A percentile compares a stretch with the other conserved stretches of the same genome.
Conservation (phyloP, 164 flowering plant genomes). For the Hamamelis virginiana region DNA sequence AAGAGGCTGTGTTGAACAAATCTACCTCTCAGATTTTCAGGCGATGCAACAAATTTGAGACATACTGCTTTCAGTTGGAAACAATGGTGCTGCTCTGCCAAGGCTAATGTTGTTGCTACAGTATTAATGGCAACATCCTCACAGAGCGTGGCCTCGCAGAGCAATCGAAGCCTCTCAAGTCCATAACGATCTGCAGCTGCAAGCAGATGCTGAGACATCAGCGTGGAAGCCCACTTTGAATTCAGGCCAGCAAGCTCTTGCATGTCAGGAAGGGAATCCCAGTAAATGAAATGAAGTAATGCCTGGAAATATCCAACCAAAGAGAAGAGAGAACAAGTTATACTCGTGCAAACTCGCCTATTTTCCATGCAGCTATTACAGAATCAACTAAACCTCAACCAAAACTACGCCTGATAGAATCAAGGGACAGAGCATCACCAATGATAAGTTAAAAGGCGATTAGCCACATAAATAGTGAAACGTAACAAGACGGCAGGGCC, state of each 20-base stretch:
- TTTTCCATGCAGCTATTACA: not conserved
- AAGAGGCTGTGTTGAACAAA: too few relatives aligned
- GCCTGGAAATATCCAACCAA: slow-evolving; percentile 32
- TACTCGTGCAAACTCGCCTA: not conserved
- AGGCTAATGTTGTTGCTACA: too few relatives aligned
- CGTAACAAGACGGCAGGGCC: slow-evolving; percentile 3
- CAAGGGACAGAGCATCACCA: not conserved
- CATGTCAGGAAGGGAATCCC: slow-evolving; percentile 63
- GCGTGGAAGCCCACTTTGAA: slow-evolving; percentile 54
- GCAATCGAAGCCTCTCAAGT: too few relatives aligned
- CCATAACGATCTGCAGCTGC: too few relatives aligned
- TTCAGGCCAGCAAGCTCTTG: slow-evolving; percentile 56
- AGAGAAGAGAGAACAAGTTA: not conserved
- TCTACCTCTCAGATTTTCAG: too few relatives aligned
- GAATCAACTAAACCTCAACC: not conserved
- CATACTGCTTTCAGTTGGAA: too few relatives aligned
- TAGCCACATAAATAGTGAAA: not conserved
- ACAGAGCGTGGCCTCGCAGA: too few relatives aligned
- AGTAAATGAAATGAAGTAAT: slow-evolving; percentile 58
- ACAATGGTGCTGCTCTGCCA: too few relatives aligned
- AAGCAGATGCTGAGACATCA: slow-evolving; percentile 19
- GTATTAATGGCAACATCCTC: too few relatives aligned
- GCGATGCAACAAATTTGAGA: too few relatives aligned
- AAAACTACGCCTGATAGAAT: not conserved
- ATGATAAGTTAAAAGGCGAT: not conserved